Evolutionary conservation across 768 basidiomycete species (phyloP).

Genomic region (Podaxis rugospora): DNA sequence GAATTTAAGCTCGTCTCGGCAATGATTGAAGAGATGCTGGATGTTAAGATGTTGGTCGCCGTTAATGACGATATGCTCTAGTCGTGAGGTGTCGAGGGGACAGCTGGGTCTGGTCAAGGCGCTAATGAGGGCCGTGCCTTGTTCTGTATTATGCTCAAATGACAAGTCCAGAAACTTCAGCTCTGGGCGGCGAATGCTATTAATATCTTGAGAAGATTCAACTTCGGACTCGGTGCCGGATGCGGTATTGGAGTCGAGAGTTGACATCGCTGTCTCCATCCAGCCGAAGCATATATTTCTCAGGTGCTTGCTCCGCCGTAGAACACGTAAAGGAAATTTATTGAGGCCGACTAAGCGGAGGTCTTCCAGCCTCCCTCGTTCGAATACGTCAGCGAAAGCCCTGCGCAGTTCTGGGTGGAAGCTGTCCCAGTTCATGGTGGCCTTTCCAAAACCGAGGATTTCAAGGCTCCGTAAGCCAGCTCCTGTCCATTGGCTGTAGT

Average conservation of each 20-base stretch:
- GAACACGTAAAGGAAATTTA: neutral
- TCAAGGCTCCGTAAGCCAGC: neutral
- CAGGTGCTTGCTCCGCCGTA: neutral
- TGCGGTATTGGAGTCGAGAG: neutral
- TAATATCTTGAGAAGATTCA: neutral
- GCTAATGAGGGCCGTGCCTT: slow-evolving; percentile 6
- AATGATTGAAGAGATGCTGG: slow-evolving; percentile 3
- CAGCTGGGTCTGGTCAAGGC: neutral
- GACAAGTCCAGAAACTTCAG: slow-evolving; percentile 7
- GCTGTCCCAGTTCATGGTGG: slow-evolving; percentile 4
- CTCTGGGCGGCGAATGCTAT: neutral
- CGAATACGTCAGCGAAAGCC: slow-evolving; percentile 1
- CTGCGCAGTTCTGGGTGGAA: neutral
- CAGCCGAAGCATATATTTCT: slow-evolving; percentile 7
- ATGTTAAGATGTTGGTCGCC: slow-evolving; percentile 6
- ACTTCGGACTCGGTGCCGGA: neutral
- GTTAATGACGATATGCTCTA: slow-evolving; percentile 8
- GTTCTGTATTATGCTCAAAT: slow-evolving; percentile 5
- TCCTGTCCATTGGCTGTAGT: neutral
- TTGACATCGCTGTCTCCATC: neutral
- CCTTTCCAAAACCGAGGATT: slow-evolving; percentile 4
- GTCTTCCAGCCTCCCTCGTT: slow-evolving; percentile 1
- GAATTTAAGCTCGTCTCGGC: slow-evolving; percentile 1
- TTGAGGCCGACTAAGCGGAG: slow-evolving; percentile 6
- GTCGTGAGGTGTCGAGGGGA: slow-evolving; percentile 2